Evolutionary conservation across 176 grass and related monocot genomes (phyloP).

Genomic region (Triticum aestivum): DNA sequence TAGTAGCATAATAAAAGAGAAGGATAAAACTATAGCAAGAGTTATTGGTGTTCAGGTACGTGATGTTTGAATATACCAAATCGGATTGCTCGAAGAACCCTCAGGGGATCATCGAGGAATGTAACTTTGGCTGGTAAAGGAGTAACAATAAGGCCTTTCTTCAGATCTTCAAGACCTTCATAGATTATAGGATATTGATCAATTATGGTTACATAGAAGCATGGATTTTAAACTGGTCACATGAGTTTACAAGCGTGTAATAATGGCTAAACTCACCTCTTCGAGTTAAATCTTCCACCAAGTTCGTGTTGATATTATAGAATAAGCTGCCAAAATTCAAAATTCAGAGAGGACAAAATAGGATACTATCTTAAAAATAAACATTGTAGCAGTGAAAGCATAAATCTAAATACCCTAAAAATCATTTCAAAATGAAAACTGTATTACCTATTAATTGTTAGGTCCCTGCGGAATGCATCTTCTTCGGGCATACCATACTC

Average conservation of each 20-base stretch:
- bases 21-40: neutral
- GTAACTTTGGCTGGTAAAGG: conserved; percentile 81
- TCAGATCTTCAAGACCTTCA: conserved; percentile 80
- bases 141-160: conserved; percentile 77
- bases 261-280: conserved; percentile 50
- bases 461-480: conserved; percentile 90
- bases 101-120: conserved; percentile 92
- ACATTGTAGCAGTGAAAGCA: conserved; percentile 3
- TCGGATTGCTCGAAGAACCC: conserved; percentile 97
- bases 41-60: too few species aligned
- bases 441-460: conserved; percentile 93
- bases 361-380: neutral
- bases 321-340: conserved; percentile 59
- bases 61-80: conserved; percentile 60
- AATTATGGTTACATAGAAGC: neutral
- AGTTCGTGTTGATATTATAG: conserved; percentile 85
- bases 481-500: conserved; percentile 83
- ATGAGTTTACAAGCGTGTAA: conserved; percentile 12
- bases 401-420: neutral
- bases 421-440: neutral
- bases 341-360: neutral
- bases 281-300: conserved; percentile 86
- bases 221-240: conserved; percentile 14
- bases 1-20: neutral
- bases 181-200: conserved; percentile 16